Evolutionary conservation across 2,329 filamentous ascomycete genomes (phyloP), one percentile per base, ranked within the genome.

Genomic region (Aspergillus japonicus): DNA sequence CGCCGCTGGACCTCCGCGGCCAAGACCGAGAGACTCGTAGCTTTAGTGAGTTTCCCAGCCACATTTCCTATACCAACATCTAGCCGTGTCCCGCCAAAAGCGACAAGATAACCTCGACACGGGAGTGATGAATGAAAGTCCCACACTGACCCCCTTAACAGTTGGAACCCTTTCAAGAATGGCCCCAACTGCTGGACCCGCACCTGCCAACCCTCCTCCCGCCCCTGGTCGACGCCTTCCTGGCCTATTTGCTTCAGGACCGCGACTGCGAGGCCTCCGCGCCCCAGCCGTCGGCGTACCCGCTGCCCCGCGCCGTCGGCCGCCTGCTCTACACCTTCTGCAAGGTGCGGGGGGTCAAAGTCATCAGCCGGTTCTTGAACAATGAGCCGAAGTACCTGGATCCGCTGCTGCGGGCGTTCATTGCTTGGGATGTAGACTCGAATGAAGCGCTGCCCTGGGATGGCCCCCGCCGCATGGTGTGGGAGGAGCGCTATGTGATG

Each of bases 291-390:
- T 23, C 23, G 23, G 23, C 23, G 23, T 23, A 23, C 50, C 83
- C 87, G 0, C 77, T 91, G 0, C 84, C 88, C 24, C 82, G 84
- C 62, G 92, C 91, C 4, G 87, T 96, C 57, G 91, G 89, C 73
- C 86, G 84, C 62, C 81, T 98, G 2, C 76, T 99, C 39, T 98
- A 98, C 73, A 89, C 89, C 0, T 89, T 99, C 62, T 97, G 92
- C 82, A 99, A 99, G 77, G 89, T 98, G 54, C 86, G 95, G 56
- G 94, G 95, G 24, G 88, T 95, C 72, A 98, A 98, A 75, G 89
- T 99, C 54, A 89, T 99, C 67, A 87, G 92, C 55, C 87, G 91
- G 47, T 97, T 98, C 71, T 81, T 99, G 65, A 94, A 90, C 72
- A 96, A 95, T 64, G 95, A 98, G 74, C 89, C 92, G 1, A 89